Evolutionary conservation across 164 flowering plant genomes (phyloP), one percentile per base, ranked within the genome.

Genomic region (Hamamelis virginiana): DNA sequence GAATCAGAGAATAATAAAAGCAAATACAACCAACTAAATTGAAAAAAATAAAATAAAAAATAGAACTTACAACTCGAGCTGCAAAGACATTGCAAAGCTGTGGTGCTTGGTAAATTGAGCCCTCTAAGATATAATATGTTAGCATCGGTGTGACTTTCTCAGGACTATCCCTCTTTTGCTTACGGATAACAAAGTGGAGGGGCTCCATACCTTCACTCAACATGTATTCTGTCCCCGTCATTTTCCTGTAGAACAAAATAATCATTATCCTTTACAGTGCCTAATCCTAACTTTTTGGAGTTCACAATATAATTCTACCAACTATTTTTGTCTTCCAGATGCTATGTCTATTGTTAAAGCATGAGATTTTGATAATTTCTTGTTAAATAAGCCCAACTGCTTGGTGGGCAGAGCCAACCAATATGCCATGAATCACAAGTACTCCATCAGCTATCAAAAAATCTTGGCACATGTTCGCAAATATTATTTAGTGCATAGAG

Each of bases 21-120:
- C 1, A 44, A 21, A 9, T 14, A 11, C 6, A 18, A 8, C 1
- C 18, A 14, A 4, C 3, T n/a, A 47, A 27, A 16, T 70, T 59
- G 48, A 10, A 25, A 18, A 72, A 27, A 57, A n/a, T n/a, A n/a
- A 60, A 33, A 15, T 15, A 9, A 67, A 56, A 5, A 58, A 25
- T 13, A 33, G n/a, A 25, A 76, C 98, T 80, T 77, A 93, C 98
- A 78, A 96, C 80, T 71, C 99, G 87, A 76, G 97, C 79, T 16
- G 94, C 85, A 80, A 96, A 96, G 55, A 93, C 95, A 80, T 73
- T 93, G 84, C 85, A 84, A 64, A 96, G 95, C 65, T 96, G 99
- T 13, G 99, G 99, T 6, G 99, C 94, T 82, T 96, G 99, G 70
- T 96, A 96, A 28, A 96, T 85, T 13, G 98, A 89, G 68, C 99